phyloP scores from a whole-genome alignment of 2,329 filamentous ascomycete species.

The Sporothrix pseudoabietina region DNA sequence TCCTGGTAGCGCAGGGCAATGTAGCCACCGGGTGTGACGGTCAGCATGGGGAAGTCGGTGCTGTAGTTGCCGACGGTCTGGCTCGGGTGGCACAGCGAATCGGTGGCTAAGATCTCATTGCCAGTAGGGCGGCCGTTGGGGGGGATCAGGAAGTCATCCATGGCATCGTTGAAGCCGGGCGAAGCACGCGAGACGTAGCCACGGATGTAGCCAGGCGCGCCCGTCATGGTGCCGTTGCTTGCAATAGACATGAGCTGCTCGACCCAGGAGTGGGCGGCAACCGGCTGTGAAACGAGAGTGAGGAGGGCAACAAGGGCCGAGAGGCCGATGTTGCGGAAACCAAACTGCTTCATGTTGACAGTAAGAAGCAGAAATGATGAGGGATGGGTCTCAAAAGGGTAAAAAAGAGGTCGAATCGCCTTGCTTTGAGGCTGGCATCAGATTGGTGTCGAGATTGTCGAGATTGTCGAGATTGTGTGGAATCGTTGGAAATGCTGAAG shows the following conservation, averaged over 20 bases:
- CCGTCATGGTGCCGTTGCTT: constrained; percentile 71
- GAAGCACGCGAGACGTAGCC: constrained; percentile 63
- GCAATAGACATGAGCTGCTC: constrained; percentile 74
- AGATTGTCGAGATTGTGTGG: not conserved
- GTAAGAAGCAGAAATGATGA: not conserved
- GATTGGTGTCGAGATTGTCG: not conserved
- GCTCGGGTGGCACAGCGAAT: constrained; percentile 63
- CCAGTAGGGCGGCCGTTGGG: constrained; percentile 51
- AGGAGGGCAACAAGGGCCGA: constrained; percentile 20
- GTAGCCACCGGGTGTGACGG: constrained; percentile 60
- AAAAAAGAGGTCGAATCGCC: not conserved
- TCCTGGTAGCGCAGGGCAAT: constrained; percentile 71
- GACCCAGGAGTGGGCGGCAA: constrained; percentile 75
- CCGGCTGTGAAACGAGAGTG: constrained; percentile 34
- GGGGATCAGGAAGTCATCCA: constrained; percentile 67
- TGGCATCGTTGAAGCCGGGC: constrained; percentile 58
- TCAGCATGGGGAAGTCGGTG: constrained; percentile 62
- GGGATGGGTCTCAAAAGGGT: not conserved
- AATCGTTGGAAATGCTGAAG: not conserved
- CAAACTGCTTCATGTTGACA: constrained; percentile 29
- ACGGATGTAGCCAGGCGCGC: constrained; percentile 72
- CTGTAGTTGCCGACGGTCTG: constrained; percentile 65
- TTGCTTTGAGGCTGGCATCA: not conserved
- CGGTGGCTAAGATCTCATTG: constrained; percentile 51
- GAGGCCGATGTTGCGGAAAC: not conserved